Percentiles rank a stretch among this genome's conserved stretches.
Conservation (phyloP, 2,329 filamentous ascomycete species). For the Alternaria incomplexa region DNA sequence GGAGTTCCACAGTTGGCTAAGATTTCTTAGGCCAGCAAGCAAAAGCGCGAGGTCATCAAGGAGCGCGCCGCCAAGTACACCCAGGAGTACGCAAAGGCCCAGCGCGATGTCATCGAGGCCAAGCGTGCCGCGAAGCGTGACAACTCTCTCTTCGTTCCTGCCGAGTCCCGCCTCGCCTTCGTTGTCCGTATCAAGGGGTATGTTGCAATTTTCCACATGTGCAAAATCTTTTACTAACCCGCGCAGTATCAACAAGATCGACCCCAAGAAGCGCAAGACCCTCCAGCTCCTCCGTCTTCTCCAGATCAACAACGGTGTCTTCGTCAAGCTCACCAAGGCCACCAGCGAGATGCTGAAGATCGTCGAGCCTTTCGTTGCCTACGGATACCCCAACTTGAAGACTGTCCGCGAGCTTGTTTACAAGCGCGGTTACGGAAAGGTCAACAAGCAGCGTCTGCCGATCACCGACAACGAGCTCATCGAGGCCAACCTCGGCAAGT, state of each 20-base stretch:
- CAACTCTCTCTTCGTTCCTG: slow-evolving; percentile 92
- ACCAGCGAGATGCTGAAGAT: slow-evolving; percentile 95
- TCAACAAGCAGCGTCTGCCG: slow-evolving; percentile 97
- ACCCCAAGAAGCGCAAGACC: slow-evolving; percentile 99
- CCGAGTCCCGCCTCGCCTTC: slow-evolving; percentile 97
- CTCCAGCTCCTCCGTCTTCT: slow-evolving; percentile 99
- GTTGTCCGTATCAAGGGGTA: slow-evolving; percentile 98
- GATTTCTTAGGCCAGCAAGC: slow-evolving; percentile 85
- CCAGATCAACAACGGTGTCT: slow-evolving; percentile 99
- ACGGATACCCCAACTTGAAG: slow-evolving; percentile 99
- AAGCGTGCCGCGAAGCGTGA: slow-evolving; percentile 86
- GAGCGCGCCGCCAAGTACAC: slow-evolving; percentile 99
- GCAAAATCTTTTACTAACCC: slow-evolving; percentile 6
- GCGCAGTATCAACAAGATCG: slow-evolving; percentile 99
- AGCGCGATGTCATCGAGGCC: slow-evolving; percentile 97
- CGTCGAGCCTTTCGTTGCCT: slow-evolving; percentile 98
- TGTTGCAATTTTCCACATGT: slow-evolving; percentile 33
- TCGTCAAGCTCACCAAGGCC: slow-evolving; percentile 97
- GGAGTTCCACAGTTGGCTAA: slow-evolving; percentile 49
- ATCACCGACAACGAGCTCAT: slow-evolving; percentile 98
- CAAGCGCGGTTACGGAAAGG: slow-evolving; percentile 97
- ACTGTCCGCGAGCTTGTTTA: slow-evolving; percentile 98
- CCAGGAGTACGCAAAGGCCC: slow-evolving; percentile 97
- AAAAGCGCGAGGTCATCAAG: slow-evolving; percentile 99
- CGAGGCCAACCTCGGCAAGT: slow-evolving; percentile 95